Evolutionary conservation across 352 stramenopile species (phyloP), one percentile per base, ranked within the genome.

Genomic region (Phytophthora quininea): DNA sequence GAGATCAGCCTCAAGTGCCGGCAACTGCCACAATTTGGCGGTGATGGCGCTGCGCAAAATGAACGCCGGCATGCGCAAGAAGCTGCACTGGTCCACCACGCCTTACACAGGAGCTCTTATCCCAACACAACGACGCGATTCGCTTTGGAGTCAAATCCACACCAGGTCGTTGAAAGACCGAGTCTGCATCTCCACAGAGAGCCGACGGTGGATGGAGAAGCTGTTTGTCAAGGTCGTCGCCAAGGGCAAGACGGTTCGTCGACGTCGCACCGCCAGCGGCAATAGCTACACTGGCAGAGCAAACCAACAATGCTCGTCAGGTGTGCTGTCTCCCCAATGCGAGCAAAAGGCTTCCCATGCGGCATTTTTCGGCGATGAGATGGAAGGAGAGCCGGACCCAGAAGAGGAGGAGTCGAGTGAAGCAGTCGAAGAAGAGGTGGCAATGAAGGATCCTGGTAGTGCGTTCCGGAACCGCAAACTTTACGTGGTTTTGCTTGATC

Each of bases 1-100:
- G 38, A 54, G 58, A 8, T 64, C 49, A 52, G 38, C 52, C 33
- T 19, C 57, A 5, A 32, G 43, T 24, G 50, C 42, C 31, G 53
- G 37, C 31, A 76, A 67, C 52, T 62, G 67, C 29, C 63, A 56
- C 15, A 49, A 50, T 1, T 68, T 79, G 27, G 71, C 62, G 9
- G 67, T 76, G 49, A 48, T 80, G 55, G 77, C 71, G 19, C 70
- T 82, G 33, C 72, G 75, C 31, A 89, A 83, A 61, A 75, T 82
- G 58, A 73, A 85, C 32, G 82, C 70, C n/a, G 73, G 60, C 1
- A 86, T 90, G 58, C 81, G 85, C 31, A 93, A 93, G 69, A 91
- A 91, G 51, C 71, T 93, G 14, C 83, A 93, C 38, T 93, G 85
- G 85, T 84, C 77, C 2, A 86, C 86, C 29, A 89, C 71, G n/a